Conservation (phyloP, 306 rosid genomes). For the cucumber (Cucumis sativus) region Cucumber_9930_V3 NC_026658.2:17660001-17660500, state of each 20-base stretch:
- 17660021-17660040: neutral
- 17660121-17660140: neutral
- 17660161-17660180: neutral
- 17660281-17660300: neutral
- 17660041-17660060: neutral
- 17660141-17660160: neutral
- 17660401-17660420: slow-evolving; percentile 30
- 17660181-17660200: neutral
- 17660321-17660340: neutral
- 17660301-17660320: neutral
- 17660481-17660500: slow-evolving; percentile 86
- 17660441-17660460: slow-evolving; percentile 58
- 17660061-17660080: neutral
- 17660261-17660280: neutral
- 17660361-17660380: neutral
- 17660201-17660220: neutral
- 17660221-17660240: neutral
- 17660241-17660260: neutral
- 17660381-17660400: neutral
- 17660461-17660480: slow-evolving; percentile 93
- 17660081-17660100: neutral
- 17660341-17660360: neutral
- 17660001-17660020: neutral
- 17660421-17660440: slow-evolving; percentile 88
- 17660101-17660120: neutral